Conservation (phyloP, 176 grass and related monocot genomes). For the Raddia distichophylla region DNA sequence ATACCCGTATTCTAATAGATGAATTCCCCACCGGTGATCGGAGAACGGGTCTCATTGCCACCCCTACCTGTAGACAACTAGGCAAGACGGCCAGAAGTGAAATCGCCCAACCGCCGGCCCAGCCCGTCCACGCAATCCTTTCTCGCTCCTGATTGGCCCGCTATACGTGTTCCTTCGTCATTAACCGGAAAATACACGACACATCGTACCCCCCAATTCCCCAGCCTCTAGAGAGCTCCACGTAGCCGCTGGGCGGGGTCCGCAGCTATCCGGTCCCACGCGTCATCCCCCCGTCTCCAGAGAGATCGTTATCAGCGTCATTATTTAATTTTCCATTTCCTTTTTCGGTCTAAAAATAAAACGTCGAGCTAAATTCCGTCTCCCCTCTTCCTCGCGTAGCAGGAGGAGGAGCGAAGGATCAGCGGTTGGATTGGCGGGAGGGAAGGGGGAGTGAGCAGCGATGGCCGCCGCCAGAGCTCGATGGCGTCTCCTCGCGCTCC, state of each 20-base stretch:
- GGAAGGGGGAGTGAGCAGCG: conserved; percentile 27
- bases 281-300: not conserved
- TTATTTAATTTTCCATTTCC: too few relatives aligned
- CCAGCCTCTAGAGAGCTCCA: conserved; percentile 7
- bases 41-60: too few relatives aligned
- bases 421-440: not conserved
- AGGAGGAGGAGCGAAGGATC: not conserved
- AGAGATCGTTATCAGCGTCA: not conserved
- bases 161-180: conserved; percentile 39
- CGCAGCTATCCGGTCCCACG: not conserved
- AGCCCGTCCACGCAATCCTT: conserved; percentile 30
- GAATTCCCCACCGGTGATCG: too few relatives aligned
- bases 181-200: not conserved
- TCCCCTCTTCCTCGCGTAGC: not conserved
- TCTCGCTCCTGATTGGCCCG: conserved; percentile 46
- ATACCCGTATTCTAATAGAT: too few relatives aligned
- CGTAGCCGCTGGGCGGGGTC: not conserved
- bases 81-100: too few relatives aligned
- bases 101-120: not conserved
- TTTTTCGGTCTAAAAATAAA: not conserved
- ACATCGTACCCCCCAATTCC: not conserved
- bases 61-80: too few relatives aligned
- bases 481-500: conserved; percentile 48
- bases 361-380: not conserved
- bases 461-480: conserved; percentile 50